Base-by-base conservation (phyloP, 2,329 filamentous ascomycete species). In the Parafenestella ontariensis region DNA sequence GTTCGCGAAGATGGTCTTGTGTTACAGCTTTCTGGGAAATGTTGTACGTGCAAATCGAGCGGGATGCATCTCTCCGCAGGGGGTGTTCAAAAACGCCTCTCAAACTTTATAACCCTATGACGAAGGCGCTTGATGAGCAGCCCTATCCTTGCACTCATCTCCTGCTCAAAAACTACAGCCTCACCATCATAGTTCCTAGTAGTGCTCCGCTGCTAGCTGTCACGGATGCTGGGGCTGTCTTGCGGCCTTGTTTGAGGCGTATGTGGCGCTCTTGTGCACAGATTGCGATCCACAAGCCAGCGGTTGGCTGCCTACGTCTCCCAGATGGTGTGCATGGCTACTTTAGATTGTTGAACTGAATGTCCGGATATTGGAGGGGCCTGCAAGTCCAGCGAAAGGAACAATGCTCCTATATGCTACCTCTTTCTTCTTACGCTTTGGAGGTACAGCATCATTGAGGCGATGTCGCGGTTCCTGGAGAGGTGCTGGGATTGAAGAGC, bases 31-130 rank as follows among this genome's bases (percentile, higher is more conserved):
- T 60, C 62, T 52, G 20, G 15, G 7, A 61, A 56, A 58, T 33
- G 43, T 49, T 46, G 55, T 64, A 53, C 55, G 56, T 56, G 59
- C 62, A 46, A 62, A 58, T 55, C 44, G 52, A 56, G 57, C 49
- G 54, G 51, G 58, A 62, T 54, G 58, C 59, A 62, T 59, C 42
- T 52, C 46, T 59, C 48, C 34, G 62, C 69, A 66, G 61, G 66
- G 69, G 64, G 64, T 59, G 59, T 54, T 68, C 66, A 71, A 67
- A 68, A 71, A 74, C 61, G 61, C 62, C 65, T 61, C 66, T 69
- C 66, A 62, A 49, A 53, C 56, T 42, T 58, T 57, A 64, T 59
- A 54, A 62, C 64, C 63, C 56, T 66, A 60, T 62, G 58, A 65
- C 59, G 47, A 61, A 61, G 59, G 58, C 54, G 59, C 64, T 68